Base-by-base conservation (phyloP, 345 rosid genomes). In the Eutrema heterophyllum region DNA sequence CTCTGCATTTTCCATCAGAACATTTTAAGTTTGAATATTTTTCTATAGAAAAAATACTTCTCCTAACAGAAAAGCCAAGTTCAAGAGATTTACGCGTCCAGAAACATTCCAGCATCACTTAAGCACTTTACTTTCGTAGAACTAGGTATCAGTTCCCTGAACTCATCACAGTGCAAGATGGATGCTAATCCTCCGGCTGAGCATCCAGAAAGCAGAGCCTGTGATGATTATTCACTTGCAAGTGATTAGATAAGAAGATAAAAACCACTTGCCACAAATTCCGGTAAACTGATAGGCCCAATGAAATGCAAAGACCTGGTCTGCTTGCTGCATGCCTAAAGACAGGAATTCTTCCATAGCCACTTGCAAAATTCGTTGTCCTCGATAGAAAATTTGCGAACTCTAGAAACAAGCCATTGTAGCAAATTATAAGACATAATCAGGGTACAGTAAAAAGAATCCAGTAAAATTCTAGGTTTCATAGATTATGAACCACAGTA, bases 161-260 rank as follows among this genome's bases (percentile, higher is more conserved):
- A 92, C 74, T 86, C 84, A 40, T 95, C 97, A 55, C 97, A 90
- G 33, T 95, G 97, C 38, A 92, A 64, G 61, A 92, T 90, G 15
- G 97, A 80, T 65, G 99, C 97, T 52, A 95, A 80, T 27, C 96
- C 97, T 36, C 97, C 99, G 0, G 97, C 97, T 32, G 99, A 95
- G 77, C 97, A 95, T 72, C 97, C 97, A 40, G 99, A 92, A 48
- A 92, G 97, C 79, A 95, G 84, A 74, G 92, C 97, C 97, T 95
- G 84, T 38, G 49, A 69, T 27, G 68, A 60, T 58, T 50, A 71
- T 40, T 21, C 36, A 38, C 9, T 56, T 59, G 65, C 43, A 50
- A 71, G 2, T 38, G 56, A 24, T 64, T 41, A 71, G 74, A 52
- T 43, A 56, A 71, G 0, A 45, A 12, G 7, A 69, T 6, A 30